A percentile compares a stretch with the other conserved stretches of the same genome.
Evolutionary conservation across 2,329 filamentous ascomycete genomes (phyloP).

Genomic region (Metarhizium robertsii): DNA sequence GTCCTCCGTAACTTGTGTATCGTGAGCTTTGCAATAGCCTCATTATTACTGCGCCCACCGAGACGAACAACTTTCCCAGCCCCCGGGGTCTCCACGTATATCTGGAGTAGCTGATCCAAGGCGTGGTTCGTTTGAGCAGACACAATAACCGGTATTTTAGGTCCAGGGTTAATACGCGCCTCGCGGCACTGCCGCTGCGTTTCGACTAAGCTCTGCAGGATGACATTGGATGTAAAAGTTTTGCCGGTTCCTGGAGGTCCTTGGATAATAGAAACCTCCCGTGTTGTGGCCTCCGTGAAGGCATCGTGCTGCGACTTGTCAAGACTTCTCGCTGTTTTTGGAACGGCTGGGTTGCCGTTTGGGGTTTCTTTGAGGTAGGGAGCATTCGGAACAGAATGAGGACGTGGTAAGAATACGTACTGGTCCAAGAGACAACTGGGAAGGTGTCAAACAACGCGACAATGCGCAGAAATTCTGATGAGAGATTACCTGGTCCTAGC

Average conservation of each 20-base stretch:
- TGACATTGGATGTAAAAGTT: constrained; percentile 69
- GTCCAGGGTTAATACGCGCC: not conserved
- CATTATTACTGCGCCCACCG: constrained; percentile 59
- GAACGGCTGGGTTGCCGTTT: not conserved
- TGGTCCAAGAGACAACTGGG: constrained; percentile 50
- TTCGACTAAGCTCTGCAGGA: constrained; percentile 39
- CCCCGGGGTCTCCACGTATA: constrained; percentile 41
- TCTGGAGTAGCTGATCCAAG: constrained; percentile 67
- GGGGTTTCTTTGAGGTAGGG: constrained; percentile 17
- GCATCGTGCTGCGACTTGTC: constrained; percentile 65
- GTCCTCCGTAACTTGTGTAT: not conserved
- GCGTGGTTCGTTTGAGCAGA: constrained; percentile 88
- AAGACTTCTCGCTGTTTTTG: constrained; percentile 30
- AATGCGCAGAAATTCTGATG: not conserved
- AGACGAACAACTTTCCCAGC: constrained; percentile 44
- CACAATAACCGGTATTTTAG: constrained; percentile 58
- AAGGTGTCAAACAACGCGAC: not conserved
- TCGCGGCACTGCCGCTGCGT: constrained; percentile 45
- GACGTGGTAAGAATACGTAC: constrained; percentile 45
- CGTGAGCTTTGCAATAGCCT: constrained; percentile 13
- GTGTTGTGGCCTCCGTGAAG: constrained; percentile 60
- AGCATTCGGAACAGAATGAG: constrained; percentile 14
- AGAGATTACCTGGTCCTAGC: constrained; percentile 40
- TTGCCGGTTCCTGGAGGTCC: constrained; percentile 72
- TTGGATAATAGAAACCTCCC: constrained; percentile 67